Conservation (phyloP, 208 protist genomes). For the Phytomonas francai region DNA sequence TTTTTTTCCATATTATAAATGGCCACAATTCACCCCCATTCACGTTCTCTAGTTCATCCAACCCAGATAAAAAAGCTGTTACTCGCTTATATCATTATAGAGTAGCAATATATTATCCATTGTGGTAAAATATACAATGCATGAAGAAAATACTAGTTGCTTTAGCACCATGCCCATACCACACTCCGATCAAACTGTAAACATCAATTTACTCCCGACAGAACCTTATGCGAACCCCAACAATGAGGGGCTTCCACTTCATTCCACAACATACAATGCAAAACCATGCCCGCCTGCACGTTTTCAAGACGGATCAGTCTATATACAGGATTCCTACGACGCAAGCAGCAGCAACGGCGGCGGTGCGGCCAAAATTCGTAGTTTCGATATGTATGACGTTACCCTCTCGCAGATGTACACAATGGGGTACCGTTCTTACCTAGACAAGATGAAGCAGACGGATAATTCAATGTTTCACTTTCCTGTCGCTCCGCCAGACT, state of each 20-base stretch:
- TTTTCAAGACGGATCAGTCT: constrained; percentile 52
- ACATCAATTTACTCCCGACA: constrained; percentile 28
- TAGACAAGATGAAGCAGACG: constrained; percentile 25
- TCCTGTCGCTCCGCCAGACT: constrained; percentile 47
- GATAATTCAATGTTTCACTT: constrained; percentile 11
- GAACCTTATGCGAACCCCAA: constrained; percentile 26
- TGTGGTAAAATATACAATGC: not conserved
- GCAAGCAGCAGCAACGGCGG: not conserved
- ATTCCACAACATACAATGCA: constrained; percentile 59
- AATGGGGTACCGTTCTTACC: constrained; percentile 45
- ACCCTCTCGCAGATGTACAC: constrained; percentile 62
- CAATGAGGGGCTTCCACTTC: constrained; percentile 39
- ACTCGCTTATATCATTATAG: not conserved
- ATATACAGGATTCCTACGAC: constrained; percentile 46
- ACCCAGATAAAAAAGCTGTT: not conserved
- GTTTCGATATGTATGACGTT: constrained; percentile 30
- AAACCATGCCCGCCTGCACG: constrained; percentile 34
- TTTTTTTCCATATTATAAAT: not conserved
- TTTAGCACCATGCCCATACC: not conserved
- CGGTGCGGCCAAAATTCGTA: not conserved
- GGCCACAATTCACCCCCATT: not conserved
- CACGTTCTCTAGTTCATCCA: not conserved
- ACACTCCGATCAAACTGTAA: not conserved
- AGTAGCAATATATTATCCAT: not conserved
- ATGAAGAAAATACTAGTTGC: constrained; percentile 1